phyloP scores from a whole-genome alignment of 2,329 filamentous ascomycete species.

The Elsinoe fawcettii region DNA sequence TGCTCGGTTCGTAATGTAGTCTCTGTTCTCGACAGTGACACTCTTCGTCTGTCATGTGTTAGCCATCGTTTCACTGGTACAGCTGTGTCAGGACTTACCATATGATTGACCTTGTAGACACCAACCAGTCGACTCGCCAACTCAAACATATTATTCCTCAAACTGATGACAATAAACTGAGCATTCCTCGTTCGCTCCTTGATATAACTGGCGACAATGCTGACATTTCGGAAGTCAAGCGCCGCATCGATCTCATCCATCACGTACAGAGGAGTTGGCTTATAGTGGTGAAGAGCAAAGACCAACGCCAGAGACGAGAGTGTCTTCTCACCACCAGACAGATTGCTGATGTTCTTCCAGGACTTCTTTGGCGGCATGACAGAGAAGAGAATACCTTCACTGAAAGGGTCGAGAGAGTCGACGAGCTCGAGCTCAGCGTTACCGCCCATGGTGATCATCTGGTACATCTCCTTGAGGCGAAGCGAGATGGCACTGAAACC shows the following conservation, averaged over 20 bases:
- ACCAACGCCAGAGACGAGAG: slow-evolving; percentile 85
- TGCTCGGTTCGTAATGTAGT: slow-evolving; percentile 33
- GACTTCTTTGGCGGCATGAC: slow-evolving; percentile 99
- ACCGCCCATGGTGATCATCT: slow-evolving; percentile 99
- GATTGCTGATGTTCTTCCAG: slow-evolving; percentile 98
- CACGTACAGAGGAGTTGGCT: slow-evolving; percentile 93
- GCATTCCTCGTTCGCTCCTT: slow-evolving; percentile 99
- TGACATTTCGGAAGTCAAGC: slow-evolving; percentile 92
- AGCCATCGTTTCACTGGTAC: slow-evolving; percentile 15
- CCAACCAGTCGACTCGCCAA: slow-evolving; percentile 89
- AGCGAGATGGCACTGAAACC: slow-evolving; percentile 91
- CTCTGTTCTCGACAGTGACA: slow-evolving; percentile 46
- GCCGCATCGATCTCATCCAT: slow-evolving; percentile 99
- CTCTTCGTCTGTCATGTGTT: slow-evolving; percentile 41
- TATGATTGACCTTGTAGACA: slow-evolving; percentile 99
- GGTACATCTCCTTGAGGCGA: slow-evolving; percentile 98
- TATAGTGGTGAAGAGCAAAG: slow-evolving; percentile 97
- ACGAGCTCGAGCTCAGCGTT: slow-evolving; percentile 97
- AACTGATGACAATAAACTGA: slow-evolving; percentile 95
- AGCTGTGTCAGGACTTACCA: slow-evolving; percentile 43
- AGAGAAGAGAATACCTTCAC: slow-evolving; percentile 90
- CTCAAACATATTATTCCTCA: slow-evolving; percentile 99
- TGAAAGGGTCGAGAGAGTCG: slow-evolving; percentile 92
- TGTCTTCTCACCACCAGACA: slow-evolving; percentile 96
- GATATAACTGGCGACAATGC: slow-evolving; percentile 98